Conservation (phyloP, 805 yeast genomes). For the Wickerhamiella brachini region DNA sequence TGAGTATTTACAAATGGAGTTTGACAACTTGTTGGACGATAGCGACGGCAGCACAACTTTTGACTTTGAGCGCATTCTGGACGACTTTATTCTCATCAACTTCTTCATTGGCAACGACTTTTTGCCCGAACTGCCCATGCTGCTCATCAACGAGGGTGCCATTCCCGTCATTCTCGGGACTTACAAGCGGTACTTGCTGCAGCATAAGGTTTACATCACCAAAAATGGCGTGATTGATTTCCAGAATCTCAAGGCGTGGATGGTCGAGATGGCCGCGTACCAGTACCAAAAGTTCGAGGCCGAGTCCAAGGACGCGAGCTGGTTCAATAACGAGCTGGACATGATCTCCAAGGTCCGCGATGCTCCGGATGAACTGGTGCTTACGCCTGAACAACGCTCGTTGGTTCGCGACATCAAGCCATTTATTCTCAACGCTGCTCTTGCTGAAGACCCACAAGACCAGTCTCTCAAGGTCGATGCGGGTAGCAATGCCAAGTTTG, state of each 20-base stretch:
- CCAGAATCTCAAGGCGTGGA: conserved; percentile 57
- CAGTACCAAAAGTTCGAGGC: conserved; percentile 80
- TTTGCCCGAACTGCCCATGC: conserved; percentile 89
- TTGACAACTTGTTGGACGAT: conserved; percentile 44
- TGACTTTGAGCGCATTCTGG: conserved; percentile 77
- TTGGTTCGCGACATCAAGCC: conserved; percentile 37
- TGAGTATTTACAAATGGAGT: conserved; percentile 83
- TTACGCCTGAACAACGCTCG: conserved; percentile 46
- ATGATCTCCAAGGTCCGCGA: conserved; percentile 11
- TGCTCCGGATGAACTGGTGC: conserved; percentile 44
- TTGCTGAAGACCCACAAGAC: conserved; percentile 9
- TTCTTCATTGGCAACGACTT: conserved; percentile 97
- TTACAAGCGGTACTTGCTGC: conserved; percentile 65
- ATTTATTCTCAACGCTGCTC: conserved; percentile 29
- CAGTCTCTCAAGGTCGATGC: conserved; percentile 9
- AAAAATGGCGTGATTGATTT: conserved; percentile 73
- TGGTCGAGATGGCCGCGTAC: conserved; percentile 59
- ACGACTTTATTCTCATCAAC: conserved; percentile 83
- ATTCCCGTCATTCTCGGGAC: conserved; percentile 84
- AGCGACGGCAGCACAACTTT: conserved; percentile 25
- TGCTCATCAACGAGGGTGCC: conserved; percentile 89
- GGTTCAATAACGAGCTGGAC: conserved; percentile 80
- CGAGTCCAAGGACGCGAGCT: conserved; percentile 65
- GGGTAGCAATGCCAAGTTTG: conserved; percentile 9
- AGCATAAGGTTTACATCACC: conserved; percentile 71